A percentile compares a stretch with the other conserved stretches of the same genome.
Conservation (phyloP, 306 rosid species). For the Spatholobus suberectus region DNA sequence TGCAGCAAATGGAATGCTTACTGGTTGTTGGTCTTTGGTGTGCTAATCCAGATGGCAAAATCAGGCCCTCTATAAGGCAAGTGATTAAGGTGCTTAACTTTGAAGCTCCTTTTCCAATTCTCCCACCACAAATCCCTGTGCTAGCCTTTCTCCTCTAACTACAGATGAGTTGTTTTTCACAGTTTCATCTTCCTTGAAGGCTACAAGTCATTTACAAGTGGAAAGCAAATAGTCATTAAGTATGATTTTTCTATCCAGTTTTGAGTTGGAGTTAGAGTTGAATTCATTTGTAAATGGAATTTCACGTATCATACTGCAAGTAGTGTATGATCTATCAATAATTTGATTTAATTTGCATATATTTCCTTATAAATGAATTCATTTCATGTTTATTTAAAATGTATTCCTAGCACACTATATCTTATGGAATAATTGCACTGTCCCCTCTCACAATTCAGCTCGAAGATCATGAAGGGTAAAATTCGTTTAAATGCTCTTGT, state of each 20-base stretch:
- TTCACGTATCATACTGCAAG: background rate
- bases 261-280: background rate
- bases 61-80: conserved; percentile 41
- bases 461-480: background rate
- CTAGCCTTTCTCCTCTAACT: background rate
- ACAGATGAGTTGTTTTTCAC: background rate
- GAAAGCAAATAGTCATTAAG: background rate
- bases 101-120: conserved; percentile 42
- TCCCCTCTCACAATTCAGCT: background rate
- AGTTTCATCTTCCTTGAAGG: background rate
- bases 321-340: no score
- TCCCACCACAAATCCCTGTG: conserved; percentile 14
- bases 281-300: background rate
- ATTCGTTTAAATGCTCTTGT: background rate
- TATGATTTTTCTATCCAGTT: background rate
- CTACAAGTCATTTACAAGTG: background rate
- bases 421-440: background rate
- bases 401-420: background rate
- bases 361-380: background rate
- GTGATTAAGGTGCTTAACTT: conserved; percentile 44
- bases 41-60: conserved; percentile 34
- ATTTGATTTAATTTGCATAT: no score
- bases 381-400: background rate
- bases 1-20: conserved; percentile 34
- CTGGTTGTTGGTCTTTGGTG: conserved; percentile 45